Evolutionary conservation across 2,329 filamentous ascomycete species (phyloP).

Genomic region (Monilinia vaccinii-corymbosi): DNA sequence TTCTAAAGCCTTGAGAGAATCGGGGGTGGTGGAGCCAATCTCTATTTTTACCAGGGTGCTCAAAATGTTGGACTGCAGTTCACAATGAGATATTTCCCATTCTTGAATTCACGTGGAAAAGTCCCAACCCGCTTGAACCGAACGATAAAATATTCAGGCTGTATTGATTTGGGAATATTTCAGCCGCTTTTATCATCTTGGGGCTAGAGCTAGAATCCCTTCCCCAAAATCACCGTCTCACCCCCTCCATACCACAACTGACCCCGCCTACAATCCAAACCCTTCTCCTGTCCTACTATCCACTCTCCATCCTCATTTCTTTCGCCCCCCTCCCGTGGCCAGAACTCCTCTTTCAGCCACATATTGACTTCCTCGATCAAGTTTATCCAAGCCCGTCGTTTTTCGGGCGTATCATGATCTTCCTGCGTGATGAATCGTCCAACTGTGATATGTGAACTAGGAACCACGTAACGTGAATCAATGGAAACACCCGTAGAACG

Average conservation of each 20-base stretch:
- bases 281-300: constrained; percentile 78
- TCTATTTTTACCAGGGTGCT: not conserved
- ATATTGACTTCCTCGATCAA: constrained; percentile 68
- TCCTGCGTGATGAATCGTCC: constrained; percentile 64
- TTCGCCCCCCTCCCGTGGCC: constrained; percentile 43
- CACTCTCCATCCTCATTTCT: constrained; percentile 55
- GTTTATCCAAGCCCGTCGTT: constrained; percentile 52
- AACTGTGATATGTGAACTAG: constrained; percentile 82
- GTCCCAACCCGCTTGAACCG: not conserved
- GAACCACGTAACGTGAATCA: constrained; percentile 75
- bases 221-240: constrained; percentile 53
- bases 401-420: constrained; percentile 48
- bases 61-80: not conserved
- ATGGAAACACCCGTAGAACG: constrained; percentile 56
- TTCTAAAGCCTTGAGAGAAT: not conserved
- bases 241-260: constrained; percentile 83
- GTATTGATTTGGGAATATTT: not conserved
- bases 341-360: constrained; percentile 63
- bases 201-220: constrained; percentile 41
- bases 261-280: constrained; percentile 67
- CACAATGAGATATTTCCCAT: not conserved
- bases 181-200: not conserved
- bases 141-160: not conserved
- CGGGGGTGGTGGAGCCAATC: not conserved
- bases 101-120: not conserved